A percentile compares a stretch with the other conserved stretches of the same genome.
Conservation (phyloP, 441 rosid species). For the Melastoma candidum region DNA sequence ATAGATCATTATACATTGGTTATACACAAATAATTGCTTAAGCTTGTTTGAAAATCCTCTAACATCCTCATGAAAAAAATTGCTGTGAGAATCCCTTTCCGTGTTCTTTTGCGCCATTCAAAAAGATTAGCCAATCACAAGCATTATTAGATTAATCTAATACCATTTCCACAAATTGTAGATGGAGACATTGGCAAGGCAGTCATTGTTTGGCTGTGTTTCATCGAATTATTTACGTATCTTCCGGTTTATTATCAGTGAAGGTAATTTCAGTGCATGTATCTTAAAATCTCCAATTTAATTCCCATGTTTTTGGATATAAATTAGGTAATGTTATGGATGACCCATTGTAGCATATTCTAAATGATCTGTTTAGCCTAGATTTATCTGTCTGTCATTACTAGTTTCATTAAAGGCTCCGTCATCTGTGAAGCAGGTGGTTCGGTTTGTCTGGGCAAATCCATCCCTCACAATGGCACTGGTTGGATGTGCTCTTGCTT, state of each 20-base stretch:
- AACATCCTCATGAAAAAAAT: no score
- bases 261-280: slow-evolving; percentile 33
- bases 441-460: slow-evolving; percentile 58
- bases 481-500: slow-evolving; percentile 50
- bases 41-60: no score
- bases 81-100: no score
- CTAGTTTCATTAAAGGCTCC: slow-evolving; percentile 8
- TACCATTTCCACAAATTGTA: slow-evolving; percentile 18
- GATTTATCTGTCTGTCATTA: slow-evolving; percentile 10
- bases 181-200: slow-evolving; percentile 60
- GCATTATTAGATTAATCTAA: no score
- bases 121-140: no score
- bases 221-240: slow-evolving; percentile 47
- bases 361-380: neutral
- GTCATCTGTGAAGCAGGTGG: slow-evolving; percentile 47
- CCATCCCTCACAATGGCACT: slow-evolving; percentile 41
- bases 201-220: slow-evolving; percentile 37
- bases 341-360: no score
- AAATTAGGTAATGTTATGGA: no score
- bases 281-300: no score
- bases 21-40: no score
- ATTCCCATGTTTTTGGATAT: no score
- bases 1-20: no score
- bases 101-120: no score
- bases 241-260: slow-evolving; percentile 51